Evolutionary conservation across 495 filamentous ascomycete genomes (phyloP), one percentile per base, ranked within the genome.

Genomic region (Delitschia confertaspora): DNA sequence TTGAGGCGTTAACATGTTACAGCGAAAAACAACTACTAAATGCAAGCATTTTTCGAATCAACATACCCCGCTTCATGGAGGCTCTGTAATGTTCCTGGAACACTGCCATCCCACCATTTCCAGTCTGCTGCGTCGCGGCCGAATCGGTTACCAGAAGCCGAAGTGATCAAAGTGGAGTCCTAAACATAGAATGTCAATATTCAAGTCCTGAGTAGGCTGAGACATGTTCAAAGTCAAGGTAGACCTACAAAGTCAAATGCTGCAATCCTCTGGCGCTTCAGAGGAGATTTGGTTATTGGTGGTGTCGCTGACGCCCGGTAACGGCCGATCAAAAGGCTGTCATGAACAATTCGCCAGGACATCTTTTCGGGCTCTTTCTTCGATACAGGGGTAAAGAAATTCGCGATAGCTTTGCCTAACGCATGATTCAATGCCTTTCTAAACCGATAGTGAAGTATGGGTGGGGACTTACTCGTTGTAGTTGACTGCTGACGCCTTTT

Each of bases 91-190:
- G 62, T 73, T 0, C 58, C 61, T 0, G 85, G 85, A 1, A 95
- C 84, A 13, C 61, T 72, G 7, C 64, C 32, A 57, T 93, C 69
- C 88, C 88, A 96, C 91, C 91, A 99, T 64, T 82, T 83, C 91
- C 91, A 99, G 61, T 96, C 91, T 3, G 69, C 62, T 0, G 77
- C 71, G 46, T 77, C 76, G 49, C 70, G 73, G 4, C 77, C 71
- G 47, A 87, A 88, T 20, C 71, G 77, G 57, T 86, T 91, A 4
- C 88, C 88, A 0, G 91, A 94, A 0, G 73, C 68, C 0, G 84
- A 81, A 3, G 68, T 67, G 42, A 96, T 85, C 11, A 99, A 61
- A 4, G 93, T 99, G 29, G 82, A 88, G 63, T 95, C 91, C 81
- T 91, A 40, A 32, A 16, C 25, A 50, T 13, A 16, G 13, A 21